Conservation (phyloP, 2,329 filamentous ascomycete genomes). For the Pseudogymnoascus sp. region DNA sequence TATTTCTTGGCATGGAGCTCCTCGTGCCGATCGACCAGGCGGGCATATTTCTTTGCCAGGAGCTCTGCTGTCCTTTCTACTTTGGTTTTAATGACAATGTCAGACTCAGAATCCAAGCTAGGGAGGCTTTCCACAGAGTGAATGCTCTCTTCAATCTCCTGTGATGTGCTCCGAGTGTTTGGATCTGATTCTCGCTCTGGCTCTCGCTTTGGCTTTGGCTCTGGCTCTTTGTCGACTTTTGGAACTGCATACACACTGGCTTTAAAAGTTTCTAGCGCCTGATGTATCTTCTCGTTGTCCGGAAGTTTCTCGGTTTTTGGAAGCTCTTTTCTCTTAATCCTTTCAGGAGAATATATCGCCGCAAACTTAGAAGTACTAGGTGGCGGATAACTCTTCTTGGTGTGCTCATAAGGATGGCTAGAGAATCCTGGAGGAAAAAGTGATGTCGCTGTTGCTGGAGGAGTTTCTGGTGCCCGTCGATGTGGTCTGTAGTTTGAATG, state of each 20-base stretch:
- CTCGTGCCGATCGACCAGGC: not conserved
- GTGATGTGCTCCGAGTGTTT: not conserved
- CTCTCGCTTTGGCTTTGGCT: not conserved
- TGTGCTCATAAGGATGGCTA: not conserved
- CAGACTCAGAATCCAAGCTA: not conserved
- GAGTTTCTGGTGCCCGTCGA: not conserved
- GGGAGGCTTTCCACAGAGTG: not conserved
- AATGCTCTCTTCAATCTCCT: not conserved
- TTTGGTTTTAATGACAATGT: not conserved
- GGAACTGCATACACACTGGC: not conserved
- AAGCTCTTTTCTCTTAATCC: not conserved
- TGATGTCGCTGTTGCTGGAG: not conserved
- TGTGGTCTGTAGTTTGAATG: not conserved
- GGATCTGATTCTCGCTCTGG: not conserved
- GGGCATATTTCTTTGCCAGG: not conserved
- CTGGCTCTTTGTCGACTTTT: not conserved
- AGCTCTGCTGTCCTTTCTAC: not conserved
- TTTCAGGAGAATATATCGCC: not conserved
- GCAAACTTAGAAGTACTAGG: not conserved
- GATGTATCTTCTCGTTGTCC: not conserved
- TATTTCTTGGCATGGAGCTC: not conserved
- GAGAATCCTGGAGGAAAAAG: not conserved
- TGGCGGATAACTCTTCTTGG: not conserved
- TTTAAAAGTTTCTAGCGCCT: not conserved
- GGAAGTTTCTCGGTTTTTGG: not conserved